A percentile compares a stretch with the other conserved stretches of the same genome.
phyloP scores from a whole-genome alignment of 805 yeast genomes.

The Myxozyma geophila region DNA sequence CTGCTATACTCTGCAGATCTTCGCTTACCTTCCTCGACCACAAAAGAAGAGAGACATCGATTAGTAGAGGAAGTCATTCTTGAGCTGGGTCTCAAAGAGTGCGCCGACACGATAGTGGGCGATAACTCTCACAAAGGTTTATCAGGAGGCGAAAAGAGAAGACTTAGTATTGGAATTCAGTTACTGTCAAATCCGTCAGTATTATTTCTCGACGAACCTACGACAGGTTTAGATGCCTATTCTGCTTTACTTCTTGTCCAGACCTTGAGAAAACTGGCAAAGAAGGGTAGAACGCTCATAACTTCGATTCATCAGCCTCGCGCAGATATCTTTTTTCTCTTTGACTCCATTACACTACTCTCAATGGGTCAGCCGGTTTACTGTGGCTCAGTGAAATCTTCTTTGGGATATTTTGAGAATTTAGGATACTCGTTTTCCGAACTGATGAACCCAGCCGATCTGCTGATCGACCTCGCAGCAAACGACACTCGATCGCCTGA shows the following conservation, averaged over 20 bases:
- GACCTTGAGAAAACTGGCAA: conserved; percentile 62
- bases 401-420: conserved; percentile 55
- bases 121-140: conserved; percentile 60
- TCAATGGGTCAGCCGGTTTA: conserved; percentile 61
- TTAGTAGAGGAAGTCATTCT: conserved; percentile 64
- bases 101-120: conserved; percentile 64
- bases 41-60: conserved; percentile 50
- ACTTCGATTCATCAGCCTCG: conserved; percentile 86
- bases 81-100: conserved; percentile 68
- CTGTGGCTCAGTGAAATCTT: conserved; percentile 53
- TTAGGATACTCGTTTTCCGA: conserved; percentile 54
- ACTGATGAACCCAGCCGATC: conserved; percentile 66
- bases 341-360: conserved; percentile 69
- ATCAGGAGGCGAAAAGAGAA: conserved; percentile 84
- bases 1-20: conserved; percentile 72
- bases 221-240: conserved; percentile 83
- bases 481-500: conserved; percentile 54
- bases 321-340: conserved; percentile 68
- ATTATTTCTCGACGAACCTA: conserved; percentile 82
- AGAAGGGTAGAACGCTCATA: conserved; percentile 68
- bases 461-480: conserved; percentile 60
- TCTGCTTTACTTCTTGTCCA: conserved; percentile 69
- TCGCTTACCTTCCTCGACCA: conserved; percentile 57
- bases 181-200: conserved; percentile 75
- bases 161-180: conserved; percentile 79